Conservation (phyloP, 1,139 yeast genomes). For the Suhomyces anneliseae region DNA sequence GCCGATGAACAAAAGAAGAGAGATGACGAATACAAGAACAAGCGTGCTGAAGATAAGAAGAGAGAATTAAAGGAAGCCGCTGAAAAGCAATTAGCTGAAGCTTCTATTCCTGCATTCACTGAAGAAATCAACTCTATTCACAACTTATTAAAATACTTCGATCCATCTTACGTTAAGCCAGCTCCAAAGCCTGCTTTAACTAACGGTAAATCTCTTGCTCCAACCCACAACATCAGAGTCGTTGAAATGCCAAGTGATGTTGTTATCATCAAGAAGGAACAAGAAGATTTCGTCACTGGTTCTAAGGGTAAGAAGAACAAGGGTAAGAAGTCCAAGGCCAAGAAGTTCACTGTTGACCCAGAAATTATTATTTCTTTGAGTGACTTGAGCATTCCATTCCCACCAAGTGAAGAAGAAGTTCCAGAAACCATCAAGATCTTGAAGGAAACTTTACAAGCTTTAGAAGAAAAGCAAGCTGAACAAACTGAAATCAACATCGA, state of each 20-base stretch:
- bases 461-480: conserved; percentile 73
- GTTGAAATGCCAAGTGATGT: conserved; percentile 65
- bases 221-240: conserved; percentile 41
- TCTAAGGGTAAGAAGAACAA: conserved; percentile 41
- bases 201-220: conserved; percentile 24
- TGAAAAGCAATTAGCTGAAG: conserved; percentile 62
- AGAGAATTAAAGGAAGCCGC: conserved; percentile 64
- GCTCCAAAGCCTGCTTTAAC: conserved; percentile 34
- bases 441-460: conserved; percentile 71
- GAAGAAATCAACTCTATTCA: conserved; percentile 74
- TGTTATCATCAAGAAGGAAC: conserved; percentile 65
- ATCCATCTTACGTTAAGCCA: conserved; percentile 75
- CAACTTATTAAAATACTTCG: conserved; percentile 68
- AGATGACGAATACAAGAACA: conserved; percentile 63
- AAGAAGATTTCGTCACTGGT: conserved; percentile 57
- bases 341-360: conserved; percentile 71
- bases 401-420: conserved; percentile 75
- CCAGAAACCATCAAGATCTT: conserved; percentile 65
- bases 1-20: conserved; percentile 69
- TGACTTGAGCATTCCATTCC: conserved; percentile 76
- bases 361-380: conserved; percentile 76
- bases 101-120: conserved; percentile 84
- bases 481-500: conserved; percentile 77
- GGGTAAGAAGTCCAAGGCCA: conserved; percentile 45
- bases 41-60: conserved; percentile 57